Base-by-base conservation (phyloP, 2,329 filamentous ascomycete genomes). In the Fusarium marasasianum region DNA sequence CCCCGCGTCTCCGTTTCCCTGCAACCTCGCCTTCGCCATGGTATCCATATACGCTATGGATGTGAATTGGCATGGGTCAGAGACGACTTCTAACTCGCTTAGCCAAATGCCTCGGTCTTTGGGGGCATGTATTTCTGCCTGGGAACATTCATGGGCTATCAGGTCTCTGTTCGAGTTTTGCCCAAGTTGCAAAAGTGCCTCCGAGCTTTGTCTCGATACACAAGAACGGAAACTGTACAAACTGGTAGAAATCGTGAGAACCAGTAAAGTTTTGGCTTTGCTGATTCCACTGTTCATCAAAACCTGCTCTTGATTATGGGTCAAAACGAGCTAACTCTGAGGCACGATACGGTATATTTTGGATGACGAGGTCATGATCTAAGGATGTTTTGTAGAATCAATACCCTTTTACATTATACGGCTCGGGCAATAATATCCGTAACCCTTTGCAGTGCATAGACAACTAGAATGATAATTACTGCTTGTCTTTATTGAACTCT, bases 391-490 rank as follows among this genome's bases (percentile, higher is more conserved):
- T 37, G n/a, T 37, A 53, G 50, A 26, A 37, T 24, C 50, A 26
- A 53, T 53, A 20, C 17, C 24, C 14, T 20, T 37, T 37, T 13
- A 35, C 31, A 26, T 26, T 17, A 17, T 26, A 11, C 18, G n/a
- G 33, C 50, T 37, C 26, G n/a, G 31, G n/a, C 50, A 35, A 15
- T 18, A 53, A 53, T 20, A 24, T 35, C 7, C 18, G 17, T 20
- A 24, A 15, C 33, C 12, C n/a, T 20, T 22, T 11, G 12, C 8
- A 37, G n/a, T 26, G 20, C n/a, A 22, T 20, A 15, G 31, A 8
- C 33, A 53, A 15, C 31, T 33, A 55, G 35, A 44, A 40, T 41
- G 38, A 62, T 67, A 41, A 77, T 77, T 76, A 78, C 67, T 69
- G 59, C 41, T 47, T 64, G 43, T 69, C 68, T 67, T 66, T 69